A percentile compares a stretch with the other conserved stretches of the same genome.
phyloP scores from a whole-genome alignment of 352 stramenopile species.

The Phytophthora agathidicida region DNA sequence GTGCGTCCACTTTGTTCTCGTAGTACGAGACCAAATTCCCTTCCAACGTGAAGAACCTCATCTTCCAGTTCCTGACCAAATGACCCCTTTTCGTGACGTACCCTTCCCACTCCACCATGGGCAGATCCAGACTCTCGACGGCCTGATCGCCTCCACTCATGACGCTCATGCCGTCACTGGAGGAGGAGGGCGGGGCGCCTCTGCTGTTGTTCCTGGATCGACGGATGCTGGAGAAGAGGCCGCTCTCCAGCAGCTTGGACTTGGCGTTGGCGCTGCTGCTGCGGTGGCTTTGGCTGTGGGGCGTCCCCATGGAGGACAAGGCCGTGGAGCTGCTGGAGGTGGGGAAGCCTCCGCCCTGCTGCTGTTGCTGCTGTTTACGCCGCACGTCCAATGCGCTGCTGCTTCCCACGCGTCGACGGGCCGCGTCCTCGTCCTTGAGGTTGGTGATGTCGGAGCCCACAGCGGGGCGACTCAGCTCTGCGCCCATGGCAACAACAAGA shows the following conservation, averaged over 20 bases:
- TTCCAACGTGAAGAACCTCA: constrained; percentile 88
- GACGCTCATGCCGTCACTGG: constrained; percentile 20
- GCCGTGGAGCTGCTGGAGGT: constrained; percentile 66
- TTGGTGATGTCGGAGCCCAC: constrained; percentile 35
- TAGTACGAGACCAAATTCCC: constrained; percentile 90
- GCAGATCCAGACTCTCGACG: constrained; percentile 85
- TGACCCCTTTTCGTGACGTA: constrained; percentile 91
- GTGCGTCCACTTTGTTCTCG: constrained; percentile 89
- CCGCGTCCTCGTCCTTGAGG: constrained; percentile 36
- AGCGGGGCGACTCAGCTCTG: constrained; percentile 64
- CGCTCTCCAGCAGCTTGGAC: constrained; percentile 44
- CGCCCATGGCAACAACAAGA: constrained; percentile 47
- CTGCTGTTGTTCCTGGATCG: constrained; percentile 50
- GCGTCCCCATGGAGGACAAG: constrained; percentile 49
- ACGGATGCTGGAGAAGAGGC: constrained; percentile 65
- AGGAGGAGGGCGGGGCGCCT: constrained; percentile 16
- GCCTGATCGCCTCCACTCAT: constrained; percentile 49
- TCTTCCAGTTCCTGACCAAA: constrained; percentile 90
- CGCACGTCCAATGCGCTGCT: constrained; percentile 59
- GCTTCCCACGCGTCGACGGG: constrained; percentile 69
- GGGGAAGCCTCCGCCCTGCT: constrained; percentile 39
- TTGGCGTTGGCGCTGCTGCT: constrained; percentile 55
- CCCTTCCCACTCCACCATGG: constrained; percentile 89
- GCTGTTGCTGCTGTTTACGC: constrained; percentile 34
- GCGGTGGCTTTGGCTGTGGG: constrained; percentile 40